Conservation (phyloP, 2,329 filamentous ascomycete species). For the Cercospora sp. region DNA sequence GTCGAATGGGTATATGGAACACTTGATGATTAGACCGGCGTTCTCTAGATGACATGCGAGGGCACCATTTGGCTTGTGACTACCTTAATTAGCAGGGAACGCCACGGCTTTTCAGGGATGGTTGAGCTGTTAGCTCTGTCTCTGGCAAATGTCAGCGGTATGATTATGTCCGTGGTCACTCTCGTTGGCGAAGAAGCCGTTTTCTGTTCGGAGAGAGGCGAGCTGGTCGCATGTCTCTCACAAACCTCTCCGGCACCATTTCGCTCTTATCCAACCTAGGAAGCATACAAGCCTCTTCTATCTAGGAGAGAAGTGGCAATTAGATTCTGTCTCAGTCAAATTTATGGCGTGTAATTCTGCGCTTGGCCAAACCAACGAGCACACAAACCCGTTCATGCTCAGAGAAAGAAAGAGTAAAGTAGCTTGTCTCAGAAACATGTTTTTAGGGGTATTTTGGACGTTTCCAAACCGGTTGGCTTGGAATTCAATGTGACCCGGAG, state of each 20-base stretch:
- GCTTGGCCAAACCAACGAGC: neutral
- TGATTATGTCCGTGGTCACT: neutral
- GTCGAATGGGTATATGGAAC: conserved; percentile 15
- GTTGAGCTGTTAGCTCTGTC: neutral
- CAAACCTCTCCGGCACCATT: neutral
- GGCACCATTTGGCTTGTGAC: neutral
- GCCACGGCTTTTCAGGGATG: neutral
- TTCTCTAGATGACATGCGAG: neutral
- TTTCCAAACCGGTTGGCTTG: neutral
- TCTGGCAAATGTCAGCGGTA: neutral
- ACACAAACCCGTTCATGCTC: neutral
- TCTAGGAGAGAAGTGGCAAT: neutral
- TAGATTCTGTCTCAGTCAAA: neutral
- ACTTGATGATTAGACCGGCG: conserved; percentile 11
- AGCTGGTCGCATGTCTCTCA: neutral
- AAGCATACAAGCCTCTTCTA: neutral
- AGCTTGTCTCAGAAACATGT: neutral
- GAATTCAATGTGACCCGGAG: neutral
- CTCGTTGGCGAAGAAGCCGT: neutral
- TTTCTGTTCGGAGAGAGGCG: neutral
- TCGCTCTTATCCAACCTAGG: neutral
- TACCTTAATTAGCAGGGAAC: neutral
- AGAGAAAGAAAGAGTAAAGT: neutral
- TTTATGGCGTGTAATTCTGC: neutral
- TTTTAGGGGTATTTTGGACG: neutral